Evolutionary conservation across 345 rosid genomes (phyloP).

Genomic region (Excoecaria agallocha): DNA sequence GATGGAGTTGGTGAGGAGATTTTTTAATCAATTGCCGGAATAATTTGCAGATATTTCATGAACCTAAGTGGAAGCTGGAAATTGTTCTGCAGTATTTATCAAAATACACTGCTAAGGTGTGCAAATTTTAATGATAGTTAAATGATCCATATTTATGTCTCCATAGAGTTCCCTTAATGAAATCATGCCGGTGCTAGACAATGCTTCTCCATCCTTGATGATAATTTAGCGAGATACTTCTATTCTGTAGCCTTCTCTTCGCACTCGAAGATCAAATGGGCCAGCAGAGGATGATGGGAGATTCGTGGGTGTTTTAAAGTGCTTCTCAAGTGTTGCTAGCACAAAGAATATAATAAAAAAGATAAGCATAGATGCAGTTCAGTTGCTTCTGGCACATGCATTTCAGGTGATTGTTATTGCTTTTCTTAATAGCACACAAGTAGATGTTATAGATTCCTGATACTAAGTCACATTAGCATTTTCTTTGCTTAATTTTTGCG

Average conservation of each 20-base stretch:
- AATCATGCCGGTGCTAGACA: neutral
- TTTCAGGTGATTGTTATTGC: slow-evolving; percentile 49
- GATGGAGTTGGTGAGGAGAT: neutral
- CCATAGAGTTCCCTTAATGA: neutral
- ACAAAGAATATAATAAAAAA: slow-evolving; percentile 51
- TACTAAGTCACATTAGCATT: neutral
- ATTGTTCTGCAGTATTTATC: slow-evolving; percentile 58
- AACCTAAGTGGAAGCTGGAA: slow-evolving; percentile 85
- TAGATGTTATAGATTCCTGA: neutral
- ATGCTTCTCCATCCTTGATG: neutral
- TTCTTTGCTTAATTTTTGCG: neutral
- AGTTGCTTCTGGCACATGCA: slow-evolving; percentile 74
- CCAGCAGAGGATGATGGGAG: slow-evolving; percentile 36
- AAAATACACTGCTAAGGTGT: slow-evolving; percentile 67
- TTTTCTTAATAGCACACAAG: neutral
- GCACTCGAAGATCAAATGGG: slow-evolving; percentile 56
- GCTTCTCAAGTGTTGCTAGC: slow-evolving; percentile 43
- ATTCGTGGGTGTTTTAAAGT: slow-evolving; percentile 52
- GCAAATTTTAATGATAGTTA: neutral
- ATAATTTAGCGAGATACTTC: neutral
- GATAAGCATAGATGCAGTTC: slow-evolving; percentile 50
- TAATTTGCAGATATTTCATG: slow-evolving; percentile 54
- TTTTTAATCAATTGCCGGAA: neutral
- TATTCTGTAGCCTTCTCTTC: slow-evolving; percentile 54
- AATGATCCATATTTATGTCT: neutral